These are phyloP conservation scores for Eremochloa ophiuroides DNA, from an alignment of 176 grass and related monocot genomes.

Conservation along the genomic window DNA sequence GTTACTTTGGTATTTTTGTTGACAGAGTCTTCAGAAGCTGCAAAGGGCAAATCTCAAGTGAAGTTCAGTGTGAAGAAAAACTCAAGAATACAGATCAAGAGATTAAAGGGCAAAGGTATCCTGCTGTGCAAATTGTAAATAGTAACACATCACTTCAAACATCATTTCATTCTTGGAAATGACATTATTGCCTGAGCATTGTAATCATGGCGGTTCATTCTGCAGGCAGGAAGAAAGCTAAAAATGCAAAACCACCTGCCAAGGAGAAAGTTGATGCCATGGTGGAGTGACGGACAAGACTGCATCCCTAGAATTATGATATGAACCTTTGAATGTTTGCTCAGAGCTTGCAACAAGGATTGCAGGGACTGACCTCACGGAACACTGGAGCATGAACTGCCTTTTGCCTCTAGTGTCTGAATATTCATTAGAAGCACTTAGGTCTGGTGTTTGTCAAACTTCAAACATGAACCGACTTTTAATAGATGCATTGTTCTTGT, in stretches of 20 bases:
- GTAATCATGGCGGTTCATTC: background rate
- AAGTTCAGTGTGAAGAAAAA: slow-evolving; percentile 63
- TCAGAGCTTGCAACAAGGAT: background rate
- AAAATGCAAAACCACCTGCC: slow-evolving; percentile 19
- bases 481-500: background rate
- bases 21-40: slow-evolving; percentile 31
- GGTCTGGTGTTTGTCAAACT: slow-evolving; percentile 10
- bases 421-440: slow-evolving; percentile 21
- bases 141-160: background rate
- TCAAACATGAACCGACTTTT: background rate
- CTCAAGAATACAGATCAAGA: slow-evolving; percentile 63
- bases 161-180: background rate
- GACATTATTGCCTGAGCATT: background rate
- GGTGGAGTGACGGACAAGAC: no score
- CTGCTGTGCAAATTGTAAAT: no score
- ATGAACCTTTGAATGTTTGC: background rate
- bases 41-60: slow-evolving; percentile 42
- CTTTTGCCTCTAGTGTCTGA: background rate
- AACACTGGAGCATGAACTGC: background rate
- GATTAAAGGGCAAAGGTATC: slow-evolving; percentile 67
- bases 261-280: slow-evolving; percentile 45
- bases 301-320: no score
- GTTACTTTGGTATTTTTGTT: background rate
- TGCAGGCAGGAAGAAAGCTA: slow-evolving; percentile 67
- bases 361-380: background rate